Base-by-base conservation (phyloP, 1,284 basidiomycete genomes). In the Gymnopus androsaceus region DNA sequence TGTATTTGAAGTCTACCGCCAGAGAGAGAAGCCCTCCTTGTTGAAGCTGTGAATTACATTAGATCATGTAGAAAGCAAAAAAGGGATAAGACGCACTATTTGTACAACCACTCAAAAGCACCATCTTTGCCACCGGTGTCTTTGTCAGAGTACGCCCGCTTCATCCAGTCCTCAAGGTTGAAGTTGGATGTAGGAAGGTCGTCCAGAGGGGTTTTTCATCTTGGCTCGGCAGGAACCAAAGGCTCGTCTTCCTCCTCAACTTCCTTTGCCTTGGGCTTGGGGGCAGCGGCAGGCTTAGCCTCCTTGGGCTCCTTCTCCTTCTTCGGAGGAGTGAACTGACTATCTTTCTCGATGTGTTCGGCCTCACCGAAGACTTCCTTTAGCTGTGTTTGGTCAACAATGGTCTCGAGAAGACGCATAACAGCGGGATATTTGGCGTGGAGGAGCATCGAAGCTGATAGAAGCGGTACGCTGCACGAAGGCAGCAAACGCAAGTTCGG, bases 141-240 rank as follows among this genome's bases (percentile, higher is more conserved):
- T 75, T 90, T 88, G 88, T 98, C 98, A 66, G 94, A 97, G 83
- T 98, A 98, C 57, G 91, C 88, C 53, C 94, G 88, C 79, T 98
- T 98, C n/a, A n/a, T n/a, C 92, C 93, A 97, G 77, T 98, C 95
- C 74, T 98, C 95, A 57, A 98, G 87, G 79, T 95, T 94, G 80
- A 98, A 91, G 14, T 83, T 76, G 17, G 92, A 94, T 78, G 96
- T 96, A 64, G 95, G 94, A 55, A 97, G 84, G 59, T 82, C 81
- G 63, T 98, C 96, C 52, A 97, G 87, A 30, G 95, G 95, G 84
- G 98, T 97, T 85, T 95, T 95, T 56, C 78, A 82, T 76, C 95
- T 80, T 42, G 77, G 77, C 62, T 75, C 76, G 23, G 67, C 67
- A 19, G 77, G 74, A 21, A 76, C 74, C 50, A 64, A 60, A 42